Conservation (phyloP, 2,329 filamentous ascomycete species). For the Colletotrichum noveboracense region DNA sequence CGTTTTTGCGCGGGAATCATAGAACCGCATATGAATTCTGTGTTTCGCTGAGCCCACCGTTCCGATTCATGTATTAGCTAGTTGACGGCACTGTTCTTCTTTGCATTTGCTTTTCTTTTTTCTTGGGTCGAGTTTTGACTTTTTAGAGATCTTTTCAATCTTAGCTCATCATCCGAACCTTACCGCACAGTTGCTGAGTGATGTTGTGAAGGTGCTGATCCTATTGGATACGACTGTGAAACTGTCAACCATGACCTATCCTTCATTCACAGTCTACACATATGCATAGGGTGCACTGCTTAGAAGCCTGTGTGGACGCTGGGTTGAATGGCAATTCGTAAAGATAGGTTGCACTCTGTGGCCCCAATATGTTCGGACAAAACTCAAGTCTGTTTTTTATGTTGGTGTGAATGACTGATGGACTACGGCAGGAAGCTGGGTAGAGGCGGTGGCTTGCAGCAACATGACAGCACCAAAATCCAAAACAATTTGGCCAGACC, state of each 20-base stretch:
- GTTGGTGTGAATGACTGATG: too few species aligned
- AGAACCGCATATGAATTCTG: neutral
- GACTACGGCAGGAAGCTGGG: too few species aligned
- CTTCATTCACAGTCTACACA: fast-evolving
- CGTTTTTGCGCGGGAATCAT: neutral
- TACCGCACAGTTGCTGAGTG: neutral
- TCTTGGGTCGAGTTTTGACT: neutral
- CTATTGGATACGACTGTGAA: neutral
- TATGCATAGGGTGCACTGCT: neutral
- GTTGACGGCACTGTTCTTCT: neutral
- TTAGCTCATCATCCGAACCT: neutral
- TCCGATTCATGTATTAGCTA: neutral
- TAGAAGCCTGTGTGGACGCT: neutral
- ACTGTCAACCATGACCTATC: fast-evolving
- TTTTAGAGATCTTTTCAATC: neutral
- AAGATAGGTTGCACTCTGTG: neutral
- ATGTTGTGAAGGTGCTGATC: neutral
- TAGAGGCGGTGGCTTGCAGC: too few species aligned
- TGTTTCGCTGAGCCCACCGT: neutral
- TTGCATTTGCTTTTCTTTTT: neutral
- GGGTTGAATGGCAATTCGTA: too few species aligned
- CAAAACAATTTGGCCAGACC: too few species aligned
- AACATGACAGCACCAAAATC: fast-evolving
- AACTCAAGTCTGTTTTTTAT: too few species aligned
- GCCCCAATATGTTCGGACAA: too few species aligned